Evolutionary conservation across 2,329 filamentous ascomycete species (phyloP), one percentile per base, ranked within the genome.

Genomic region (Rhynchosporium graminicola): DNA sequence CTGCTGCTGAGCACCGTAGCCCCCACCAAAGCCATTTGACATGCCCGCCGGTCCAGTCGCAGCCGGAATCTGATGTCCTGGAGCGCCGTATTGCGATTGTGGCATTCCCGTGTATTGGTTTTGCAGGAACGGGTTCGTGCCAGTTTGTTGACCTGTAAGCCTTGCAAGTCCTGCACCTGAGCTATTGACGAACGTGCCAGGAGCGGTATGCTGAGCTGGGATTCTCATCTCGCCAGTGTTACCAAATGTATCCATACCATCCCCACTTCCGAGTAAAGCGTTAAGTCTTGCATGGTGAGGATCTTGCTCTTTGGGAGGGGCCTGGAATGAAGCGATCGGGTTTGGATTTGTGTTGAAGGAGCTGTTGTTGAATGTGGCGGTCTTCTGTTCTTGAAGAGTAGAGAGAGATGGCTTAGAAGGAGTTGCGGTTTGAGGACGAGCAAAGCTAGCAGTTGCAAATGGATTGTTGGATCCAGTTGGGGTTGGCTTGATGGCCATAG

Each of bases 401-500:
- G 86, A 86, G 57, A 98, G 83, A 2, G 88, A 87, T 12, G 91
- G 87, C 63, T 90, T 85, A 7, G 84, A 80, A 43, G 82, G 82
- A 50, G 70, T 75, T 65, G 82, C 82, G 66, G 80, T 82, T 74
- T 79, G 87, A 73, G 79, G 85, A 72, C 80, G 87, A 78, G 68
- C 83, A 72, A 89, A 86, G n/a, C 88, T 83, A 12, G 33, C 33
- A 10, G 84, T 82, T 31, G 95, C 94, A 73, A 99, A 99, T 2
- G 95, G 95, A 74, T 99, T 99, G 80, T 99, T 99, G 15, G 95
- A 98, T 54, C 95, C 95, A 2, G 95, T 99, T 3, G 91, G 89
- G 74, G 92, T 89, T 4, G 92, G 90, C 74, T 90, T 88, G 66
- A 97, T 78, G 1, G 89, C 83, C 57, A 86, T 80, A 50, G 84